phyloP scores from a whole-genome alignment of 208 protist species.

The Phytomonas francai region DNA sequence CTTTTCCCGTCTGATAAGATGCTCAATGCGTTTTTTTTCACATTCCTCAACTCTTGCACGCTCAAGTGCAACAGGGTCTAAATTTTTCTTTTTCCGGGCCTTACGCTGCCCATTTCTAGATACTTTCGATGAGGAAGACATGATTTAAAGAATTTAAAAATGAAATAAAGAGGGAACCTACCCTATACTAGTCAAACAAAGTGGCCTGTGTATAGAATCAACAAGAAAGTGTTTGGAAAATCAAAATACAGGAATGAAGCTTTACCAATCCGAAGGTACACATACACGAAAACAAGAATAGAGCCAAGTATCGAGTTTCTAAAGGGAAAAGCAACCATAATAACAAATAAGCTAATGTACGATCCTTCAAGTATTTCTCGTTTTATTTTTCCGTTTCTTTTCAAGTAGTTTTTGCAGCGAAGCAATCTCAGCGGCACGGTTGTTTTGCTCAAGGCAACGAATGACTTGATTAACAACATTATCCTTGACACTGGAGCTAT shows the following conservation, averaged over 20 bases:
- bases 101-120: conserved; percentile 11
- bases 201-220: not conserved
- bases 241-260: not conserved
- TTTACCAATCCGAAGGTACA: not conserved
- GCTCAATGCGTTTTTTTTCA: not conserved
- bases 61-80: conserved; percentile 35
- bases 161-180: not conserved
- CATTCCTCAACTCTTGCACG: conserved; percentile 41
- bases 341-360: not conserved
- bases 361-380: conserved; percentile 13
- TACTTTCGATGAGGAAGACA: conserved; percentile 19
- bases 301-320: conserved; percentile 5
- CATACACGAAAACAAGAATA: conserved; percentile 11
- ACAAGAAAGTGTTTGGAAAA: conserved; percentile 18
- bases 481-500: conserved; percentile 67
- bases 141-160: conserved; percentile 4
- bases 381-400: conserved; percentile 59
- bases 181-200: not conserved
- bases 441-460: conserved; percentile 61
- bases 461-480: conserved; percentile 68
- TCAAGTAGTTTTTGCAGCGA: conserved; percentile 61
- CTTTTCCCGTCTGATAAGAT: not conserved
- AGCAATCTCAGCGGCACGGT: conserved; percentile 43
- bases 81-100: conserved; percentile 32
- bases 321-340: conserved; percentile 6